phyloP scores from a whole-genome alignment of 106 monocot genomes.

The Xerophyta viscosa region DNA sequence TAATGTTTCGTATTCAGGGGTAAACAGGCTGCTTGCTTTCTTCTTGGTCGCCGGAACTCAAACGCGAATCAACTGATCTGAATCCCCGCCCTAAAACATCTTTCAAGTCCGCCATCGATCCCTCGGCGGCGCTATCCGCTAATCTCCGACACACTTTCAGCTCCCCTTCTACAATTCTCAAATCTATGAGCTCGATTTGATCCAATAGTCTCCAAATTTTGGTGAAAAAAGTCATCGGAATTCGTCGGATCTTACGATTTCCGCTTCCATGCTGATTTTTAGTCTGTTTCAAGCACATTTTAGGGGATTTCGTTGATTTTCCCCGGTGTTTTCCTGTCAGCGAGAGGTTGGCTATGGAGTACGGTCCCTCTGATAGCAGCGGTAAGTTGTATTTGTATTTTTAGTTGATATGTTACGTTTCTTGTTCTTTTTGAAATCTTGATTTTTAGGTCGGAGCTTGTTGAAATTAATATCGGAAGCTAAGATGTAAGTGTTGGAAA shows the following conservation, averaged over 20 bases:
- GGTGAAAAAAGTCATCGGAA: not conserved
- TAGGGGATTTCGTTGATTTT: not conserved
- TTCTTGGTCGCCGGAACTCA: conserved; percentile 9
- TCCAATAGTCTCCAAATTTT: not conserved
- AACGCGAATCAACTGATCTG: not conserved
- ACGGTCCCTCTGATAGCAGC: conserved; percentile 55
- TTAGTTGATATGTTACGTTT: not conserved
- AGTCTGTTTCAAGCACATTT: not conserved
- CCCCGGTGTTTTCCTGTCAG: not conserved
- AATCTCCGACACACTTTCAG: not conserved
- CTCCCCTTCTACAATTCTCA: not conserved
- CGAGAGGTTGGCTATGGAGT: conserved; percentile 26
- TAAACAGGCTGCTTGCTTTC: too few species aligned
- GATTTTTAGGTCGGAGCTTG: not conserved
- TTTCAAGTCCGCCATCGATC: conserved; percentile 5
- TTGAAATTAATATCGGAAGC: not conserved
- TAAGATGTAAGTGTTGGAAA: too few species aligned
- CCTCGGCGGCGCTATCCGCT: not conserved
- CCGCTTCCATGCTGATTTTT: not conserved
- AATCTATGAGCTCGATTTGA: not conserved
- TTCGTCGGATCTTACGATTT: not conserved
- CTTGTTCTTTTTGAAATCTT: not conserved
- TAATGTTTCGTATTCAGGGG: too few species aligned
- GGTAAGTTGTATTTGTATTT: conserved; percentile 25
- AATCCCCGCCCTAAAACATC: not conserved